Base-by-base conservation (phyloP, 805 yeast species). In the Maudiozyma serrabonitensis region DNA sequence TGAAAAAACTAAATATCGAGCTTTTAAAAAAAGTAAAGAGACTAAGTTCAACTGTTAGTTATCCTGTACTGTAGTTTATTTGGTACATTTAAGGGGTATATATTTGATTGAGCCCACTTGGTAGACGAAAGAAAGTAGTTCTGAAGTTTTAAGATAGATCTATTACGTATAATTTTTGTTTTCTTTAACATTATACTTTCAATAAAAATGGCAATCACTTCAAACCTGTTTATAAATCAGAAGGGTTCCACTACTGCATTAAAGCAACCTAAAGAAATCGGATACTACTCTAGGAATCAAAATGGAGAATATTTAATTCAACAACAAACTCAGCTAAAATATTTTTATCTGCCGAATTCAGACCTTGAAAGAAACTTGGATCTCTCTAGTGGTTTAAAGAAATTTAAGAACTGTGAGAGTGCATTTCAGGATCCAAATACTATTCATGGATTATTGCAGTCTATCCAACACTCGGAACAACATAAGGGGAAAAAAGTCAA, bases 211-310 rank as follows among this genome's bases (percentile, higher is more conserved):
- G 63, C 62, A 15, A 50, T 54, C 16, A 54, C 67, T 11, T 53
- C 68, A 6, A 60, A 57, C 47, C 49, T 68, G 19, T 64, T 62
- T 45, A 59, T 66, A 15, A 60, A 64, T 47, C 69, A 78, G 11
- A 69, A 85, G 50, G 76, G 87, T 0, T 72, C 76, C 31, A 75
- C 82, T 9, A 80, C 91, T 0, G 79, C 87, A 1, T 72, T 90
- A 47, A 82, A 83, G 58, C 95, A 88, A 64, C 98, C 99, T 2
- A 84, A 82, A 55, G 96, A 93, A 65, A 56, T 91, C 2, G 72
- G 78, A n/a, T 64, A 78, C 4, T 91, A 72, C 62, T 80, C 91
- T 1, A 70, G 88, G 50, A 79, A 76, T 26, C 66, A 58, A n/a
- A 76, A 80, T 5, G 81, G 80, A 21, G 78, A 74, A 21, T 72